Base-by-base conservation (phyloP, 768 basidiomycete genomes). In the Termitomyces sp. region DNA sequence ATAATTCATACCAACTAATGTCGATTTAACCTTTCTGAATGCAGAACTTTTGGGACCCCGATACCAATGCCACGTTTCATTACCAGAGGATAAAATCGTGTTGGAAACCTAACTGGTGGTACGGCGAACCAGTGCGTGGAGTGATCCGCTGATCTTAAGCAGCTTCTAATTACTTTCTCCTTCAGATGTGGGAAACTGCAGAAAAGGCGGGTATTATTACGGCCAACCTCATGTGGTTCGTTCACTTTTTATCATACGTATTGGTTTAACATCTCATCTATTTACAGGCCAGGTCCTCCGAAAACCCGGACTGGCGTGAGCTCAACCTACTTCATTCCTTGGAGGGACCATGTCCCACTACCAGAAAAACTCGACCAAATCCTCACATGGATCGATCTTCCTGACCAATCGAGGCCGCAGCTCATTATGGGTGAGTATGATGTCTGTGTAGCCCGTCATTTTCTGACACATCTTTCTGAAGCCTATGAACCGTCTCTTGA, bases 151-250 rank as follows among this genome's bases (percentile, higher is more conserved):
- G 52, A 42, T 40, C 12, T 40, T 13, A 28, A 13, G n/a, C 16
- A 42, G 35, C 26, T 18, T 18, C 16, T 33, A 3, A 58, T 44
- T 62, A 18, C 54, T 36, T 33, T 54, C n/a, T 48, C 12, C 10
- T 56, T 54, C 14, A 94, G 91, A 88, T 96, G 78, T 97, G 94
- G 94, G 90, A 92, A 66, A 94, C 93, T 0, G 90, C 87, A 2
- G 80, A 76, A 58, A 86, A 83, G 58, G 84, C 86, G 5, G 87
- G 87, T 0, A 69, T 92, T 12, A 75, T 82, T 36, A 88, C 90
- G 4, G 94, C 92, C 0, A 94, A 94, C 64, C 77, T 94, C 45
- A 97, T 97, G 94, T 97, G 94, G 92, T 92, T 53, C 56, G 86
- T 76, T 8, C 16, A 28, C 6, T 12, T 18, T 43, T 13, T n/a